Evolutionary conservation across 805 yeast species (phyloP).

Genomic region (Saturnispora besseyi): DNA sequence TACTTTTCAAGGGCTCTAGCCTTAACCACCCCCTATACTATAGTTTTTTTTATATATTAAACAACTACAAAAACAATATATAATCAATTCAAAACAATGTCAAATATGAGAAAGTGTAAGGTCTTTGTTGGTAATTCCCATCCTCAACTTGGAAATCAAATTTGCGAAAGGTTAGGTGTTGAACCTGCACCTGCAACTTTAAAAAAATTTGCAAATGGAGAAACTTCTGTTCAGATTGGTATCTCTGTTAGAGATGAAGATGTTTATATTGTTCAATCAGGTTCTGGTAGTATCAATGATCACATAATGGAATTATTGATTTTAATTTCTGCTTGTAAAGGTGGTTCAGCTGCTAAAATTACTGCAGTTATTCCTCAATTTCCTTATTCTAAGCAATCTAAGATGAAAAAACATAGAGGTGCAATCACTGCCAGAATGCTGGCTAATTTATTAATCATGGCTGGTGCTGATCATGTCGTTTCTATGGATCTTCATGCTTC

Average conservation of each 20-base stretch:
- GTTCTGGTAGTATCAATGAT: conserved; percentile 81
- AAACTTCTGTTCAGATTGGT: conserved; percentile 92
- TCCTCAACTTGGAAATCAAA: conserved; percentile 84
- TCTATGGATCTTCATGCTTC: conserved; percentile 96
- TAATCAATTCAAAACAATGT: not conserved
- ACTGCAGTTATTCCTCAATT: conserved; percentile 97
- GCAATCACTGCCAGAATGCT: conserved; percentile 98
- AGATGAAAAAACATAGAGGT: conserved; percentile 98
- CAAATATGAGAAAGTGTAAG: conserved; percentile 86
- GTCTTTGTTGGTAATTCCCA: conserved; percentile 95
- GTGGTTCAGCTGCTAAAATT: conserved; percentile 96
- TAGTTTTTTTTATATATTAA: not conserved
- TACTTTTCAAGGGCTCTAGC: conserved; percentile 3
- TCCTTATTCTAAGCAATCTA: conserved; percentile 94
- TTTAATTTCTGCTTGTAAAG: conserved; percentile 89
- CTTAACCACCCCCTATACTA: not conserved
- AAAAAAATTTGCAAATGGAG: conserved; percentile 93
- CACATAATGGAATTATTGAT: conserved; percentile 94
- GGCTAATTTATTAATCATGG: conserved; percentile 91
- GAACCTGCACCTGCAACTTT: conserved; percentile 89
- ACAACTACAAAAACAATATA: not conserved
- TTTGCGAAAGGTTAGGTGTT: conserved; percentile 85
- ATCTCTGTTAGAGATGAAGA: conserved; percentile 95
- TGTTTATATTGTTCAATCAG: conserved; percentile 86
- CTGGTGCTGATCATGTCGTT: conserved; percentile 98